Evolutionary conservation across 1,284 basidiomycete genomes (phyloP).

Genomic region (Microbotryum silenes-acaulis): DNA sequence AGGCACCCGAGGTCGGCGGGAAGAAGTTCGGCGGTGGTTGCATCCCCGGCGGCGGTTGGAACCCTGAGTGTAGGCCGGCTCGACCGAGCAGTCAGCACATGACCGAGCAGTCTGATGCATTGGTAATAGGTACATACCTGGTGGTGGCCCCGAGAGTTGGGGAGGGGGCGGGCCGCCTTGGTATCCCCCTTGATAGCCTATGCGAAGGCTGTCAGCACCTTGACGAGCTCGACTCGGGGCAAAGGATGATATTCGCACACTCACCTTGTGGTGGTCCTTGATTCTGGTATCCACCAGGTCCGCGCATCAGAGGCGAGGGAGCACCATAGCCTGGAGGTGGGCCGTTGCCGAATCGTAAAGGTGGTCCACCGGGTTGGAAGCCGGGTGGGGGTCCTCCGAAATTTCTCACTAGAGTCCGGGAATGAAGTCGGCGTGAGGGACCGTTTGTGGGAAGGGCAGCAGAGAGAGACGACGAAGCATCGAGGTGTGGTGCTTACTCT

Average conservation of each 20-base stretch:
- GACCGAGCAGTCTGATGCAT: no score
- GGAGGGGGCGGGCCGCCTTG: constrained; percentile 21
- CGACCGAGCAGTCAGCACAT: no score
- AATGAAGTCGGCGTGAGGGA: not conserved
- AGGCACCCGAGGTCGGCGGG: constrained; percentile 15
- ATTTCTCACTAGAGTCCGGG: not conserved
- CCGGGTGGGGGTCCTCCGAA: constrained; percentile 6
- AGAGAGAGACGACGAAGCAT: constrained; percentile 1
- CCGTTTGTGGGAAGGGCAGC: not conserved
- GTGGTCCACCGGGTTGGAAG: constrained; percentile 2
- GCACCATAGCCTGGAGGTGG: not conserved
- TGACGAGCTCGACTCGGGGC: no score
- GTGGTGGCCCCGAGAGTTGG: not conserved
- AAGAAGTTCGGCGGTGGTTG: constrained; percentile 9
- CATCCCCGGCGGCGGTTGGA: not conserved
- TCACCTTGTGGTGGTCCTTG: constrained; percentile 38
- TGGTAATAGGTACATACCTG: no score
- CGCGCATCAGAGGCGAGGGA: constrained; percentile 30
- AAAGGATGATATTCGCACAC: no score
- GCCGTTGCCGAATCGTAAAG: not conserved
- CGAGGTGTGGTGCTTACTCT: constrained; percentile 54
- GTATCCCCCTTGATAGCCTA: constrained; percentile 3
- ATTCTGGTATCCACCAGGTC: constrained; percentile 37
- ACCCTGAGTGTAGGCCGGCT: not conserved
- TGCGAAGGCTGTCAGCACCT: no score